Evolutionary conservation across 305 asterid species (phyloP), one percentile per base, ranked within the genome.

Genomic region (Solanum hybrid): DNA sequence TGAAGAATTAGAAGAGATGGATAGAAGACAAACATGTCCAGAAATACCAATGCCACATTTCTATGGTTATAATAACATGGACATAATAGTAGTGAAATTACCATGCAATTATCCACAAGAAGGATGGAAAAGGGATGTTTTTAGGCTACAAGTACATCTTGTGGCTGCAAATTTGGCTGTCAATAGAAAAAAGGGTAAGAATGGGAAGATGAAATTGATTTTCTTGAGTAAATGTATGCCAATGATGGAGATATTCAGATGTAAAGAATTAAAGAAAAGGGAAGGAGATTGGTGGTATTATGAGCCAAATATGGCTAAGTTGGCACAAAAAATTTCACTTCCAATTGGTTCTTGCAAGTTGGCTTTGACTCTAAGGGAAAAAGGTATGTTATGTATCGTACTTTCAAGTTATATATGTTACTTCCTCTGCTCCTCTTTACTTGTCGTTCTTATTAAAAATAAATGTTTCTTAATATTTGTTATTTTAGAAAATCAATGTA

Each of bases 281-380:
- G 98, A 95, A 61, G 98, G 97, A 27, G 95, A 97, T 33, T 97
- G 99, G 98, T 95, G 98, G 99, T 91, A 92, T 85, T 96, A 91
- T 90, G 92, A 88, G 91, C 94, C 94, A 88, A 96, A 94, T 24
- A 89, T 92, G 89, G 80, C 38, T 75, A 92, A 94, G 81, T 90
- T 97, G 91, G 94, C 93, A 91, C 95, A 93, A 39, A 97, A 97
- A 89, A 92, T 95, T 76, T 38, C 91, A 1, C 29, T 97, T 93
- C 99, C 98, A 2, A 88, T 95, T 91, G 99, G 99, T 8, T 95
- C 99, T 3, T 96, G 98, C 91, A 92, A 93, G 88, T 92, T 96
- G 95, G 98, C 99, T 41, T 88, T 96, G 89, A 98, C 99, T 27
- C 95, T 96, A 0, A 95, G 97, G 98, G 98, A 88, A 34, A 93